These are phyloP conservation scores for Arthroderma uncinatum DNA, from an alignment of 2,329 filamentous ascomycete genomes.

Conservation along the genomic window DNA sequence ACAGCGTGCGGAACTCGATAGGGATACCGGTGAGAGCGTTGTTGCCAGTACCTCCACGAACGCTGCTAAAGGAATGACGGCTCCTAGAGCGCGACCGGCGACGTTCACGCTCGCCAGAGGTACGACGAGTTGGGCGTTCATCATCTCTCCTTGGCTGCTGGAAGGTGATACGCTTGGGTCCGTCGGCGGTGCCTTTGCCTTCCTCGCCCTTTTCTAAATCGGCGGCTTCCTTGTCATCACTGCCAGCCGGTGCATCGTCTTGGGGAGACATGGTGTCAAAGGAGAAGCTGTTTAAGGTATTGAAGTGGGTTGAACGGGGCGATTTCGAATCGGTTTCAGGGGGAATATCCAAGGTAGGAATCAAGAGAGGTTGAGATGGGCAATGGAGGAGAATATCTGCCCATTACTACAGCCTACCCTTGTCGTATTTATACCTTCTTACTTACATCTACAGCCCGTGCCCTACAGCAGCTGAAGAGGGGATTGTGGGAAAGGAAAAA, in stretches of 20 bases:
- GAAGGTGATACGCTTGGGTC: slow-evolving; percentile 5
- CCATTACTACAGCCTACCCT: background rate
- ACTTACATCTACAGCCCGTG: background rate
- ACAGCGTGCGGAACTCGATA: slow-evolving; percentile 31
- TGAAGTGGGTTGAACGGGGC: background rate
- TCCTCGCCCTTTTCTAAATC: slow-evolving; percentile 6
- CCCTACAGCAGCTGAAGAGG: background rate
- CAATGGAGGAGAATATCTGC: background rate
- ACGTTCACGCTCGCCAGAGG: slow-evolving; percentile 6
- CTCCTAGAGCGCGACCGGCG: slow-evolving; percentile 8
- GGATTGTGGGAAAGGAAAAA: background rate
- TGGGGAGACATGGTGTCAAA: slow-evolving; percentile 4
- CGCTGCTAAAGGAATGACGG: slow-evolving; percentile 9
- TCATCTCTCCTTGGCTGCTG: background rate
- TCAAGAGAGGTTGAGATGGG: background rate
- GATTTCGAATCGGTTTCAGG: background rate
- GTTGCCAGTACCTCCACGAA: slow-evolving; percentile 7
- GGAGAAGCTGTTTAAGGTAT: background rate
- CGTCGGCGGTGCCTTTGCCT: background rate
- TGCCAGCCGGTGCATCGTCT: background rate
- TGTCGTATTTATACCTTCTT: slow-evolving; percentile 8
- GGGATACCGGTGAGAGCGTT: slow-evolving; percentile 21
- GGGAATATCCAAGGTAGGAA: too few species aligned
- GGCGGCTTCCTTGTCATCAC: background rate
- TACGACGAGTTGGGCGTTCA: slow-evolving; percentile 2